Evolutionary conservation across 805 yeast genomes (phyloP).

Genomic region (Candida maris): DNA sequence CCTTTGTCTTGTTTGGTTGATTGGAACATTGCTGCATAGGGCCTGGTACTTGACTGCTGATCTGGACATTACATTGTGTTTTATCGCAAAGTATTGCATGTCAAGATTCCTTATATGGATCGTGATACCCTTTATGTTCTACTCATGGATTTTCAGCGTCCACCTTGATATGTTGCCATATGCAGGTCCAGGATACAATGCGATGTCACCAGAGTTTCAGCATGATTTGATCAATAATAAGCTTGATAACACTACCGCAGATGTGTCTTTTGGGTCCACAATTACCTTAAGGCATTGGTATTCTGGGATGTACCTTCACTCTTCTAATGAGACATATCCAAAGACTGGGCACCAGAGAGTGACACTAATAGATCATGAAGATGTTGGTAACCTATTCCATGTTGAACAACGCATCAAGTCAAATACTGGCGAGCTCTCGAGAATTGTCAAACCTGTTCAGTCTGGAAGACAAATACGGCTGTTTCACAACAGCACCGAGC

Average conservation of each 20-base stretch:
- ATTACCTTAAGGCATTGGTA: conserved; percentile 68
- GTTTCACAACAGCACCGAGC: conserved; percentile 67
- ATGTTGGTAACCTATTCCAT: conserved; percentile 68
- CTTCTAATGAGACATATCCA: conserved; percentile 62
- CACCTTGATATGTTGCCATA: conserved; percentile 50
- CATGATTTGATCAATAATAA: conserved; percentile 46
- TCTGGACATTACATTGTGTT: conserved; percentile 38
- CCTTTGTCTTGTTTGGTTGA: conserved; percentile 62
- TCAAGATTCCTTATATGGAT: conserved; percentile 42
- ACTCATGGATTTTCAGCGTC: conserved; percentile 51
- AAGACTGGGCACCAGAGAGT: conserved; percentile 73
- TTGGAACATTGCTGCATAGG: conserved; percentile 40
- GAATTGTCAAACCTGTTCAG: conserved; percentile 25
- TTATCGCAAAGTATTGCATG: conserved; percentile 39
- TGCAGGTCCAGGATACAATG: conserved; percentile 57
- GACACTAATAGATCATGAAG: conserved; percentile 60
- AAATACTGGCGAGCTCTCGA: conserved; percentile 36
- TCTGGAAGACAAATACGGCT: conserved; percentile 60
- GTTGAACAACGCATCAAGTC: conserved; percentile 47
- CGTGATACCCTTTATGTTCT: conserved; percentile 54
- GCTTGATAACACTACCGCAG: conserved; percentile 47
- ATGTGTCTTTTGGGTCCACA: conserved; percentile 67
- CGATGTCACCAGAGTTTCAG: conserved; percentile 67
- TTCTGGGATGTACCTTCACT: conserved; percentile 79
- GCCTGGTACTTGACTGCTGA: conserved; percentile 76